Evolutionary conservation across 2,329 filamentous ascomycete species (phyloP).

Genomic region (Pezizomycotina sp.): DNA sequence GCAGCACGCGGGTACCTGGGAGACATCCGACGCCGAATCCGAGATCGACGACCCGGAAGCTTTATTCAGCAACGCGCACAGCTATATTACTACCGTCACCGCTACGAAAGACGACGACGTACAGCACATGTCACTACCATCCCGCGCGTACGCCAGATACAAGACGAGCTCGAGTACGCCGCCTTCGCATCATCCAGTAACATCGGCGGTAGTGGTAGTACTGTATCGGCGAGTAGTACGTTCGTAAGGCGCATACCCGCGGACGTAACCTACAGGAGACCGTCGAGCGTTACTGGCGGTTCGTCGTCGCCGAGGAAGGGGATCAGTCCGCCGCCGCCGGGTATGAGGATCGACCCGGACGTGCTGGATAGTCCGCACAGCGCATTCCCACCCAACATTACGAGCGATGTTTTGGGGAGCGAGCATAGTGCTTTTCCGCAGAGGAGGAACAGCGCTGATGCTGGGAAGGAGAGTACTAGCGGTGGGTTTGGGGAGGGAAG

Average conservation of each 20-base stretch:
- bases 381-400: conserved; percentile 1
- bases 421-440: conserved; percentile 16
- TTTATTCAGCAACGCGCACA: conserved; percentile 12
- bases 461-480: too few species aligned
- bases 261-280: too few species aligned
- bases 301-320: conserved; percentile 7
- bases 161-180: conserved; percentile 17
- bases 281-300: conserved; percentile 2
- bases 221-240: background rate
- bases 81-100: conserved; percentile 7
- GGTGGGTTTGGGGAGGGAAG: too few species aligned
- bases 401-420: conserved; percentile 8
- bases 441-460: conserved; percentile 12
- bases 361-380: background rate
- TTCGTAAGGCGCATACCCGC: too few species aligned
- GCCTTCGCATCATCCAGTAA: conserved; percentile 14
- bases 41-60: conserved; percentile 17
- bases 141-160: conserved; percentile 9
- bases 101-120: conserved; percentile 11
- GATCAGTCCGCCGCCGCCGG: conserved; percentile 13
- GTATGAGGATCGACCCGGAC: conserved; percentile 7
- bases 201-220: background rate
- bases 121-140: too few species aligned
- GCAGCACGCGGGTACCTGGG: conserved; percentile 8
- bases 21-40: conserved; percentile 17